Conservation (phyloP, 805 yeast species). For the Komagataella mondaviorum region DNA sequence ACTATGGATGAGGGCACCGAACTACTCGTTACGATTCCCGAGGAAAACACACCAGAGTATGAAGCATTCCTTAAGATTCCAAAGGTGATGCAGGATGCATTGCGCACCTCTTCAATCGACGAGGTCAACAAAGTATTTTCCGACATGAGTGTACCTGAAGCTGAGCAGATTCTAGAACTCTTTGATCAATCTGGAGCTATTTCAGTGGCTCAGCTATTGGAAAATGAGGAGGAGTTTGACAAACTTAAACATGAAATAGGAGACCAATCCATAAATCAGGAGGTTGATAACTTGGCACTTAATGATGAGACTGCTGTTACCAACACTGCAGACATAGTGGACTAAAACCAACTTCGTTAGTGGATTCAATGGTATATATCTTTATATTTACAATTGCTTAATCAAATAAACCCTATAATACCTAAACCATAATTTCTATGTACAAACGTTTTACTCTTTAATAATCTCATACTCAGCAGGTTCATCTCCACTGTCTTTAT, state of each 20-base stretch:
- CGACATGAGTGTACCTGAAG: conserved; percentile 56
- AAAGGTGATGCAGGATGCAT: conserved; percentile 55
- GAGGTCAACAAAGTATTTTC: conserved; percentile 77
- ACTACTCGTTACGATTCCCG: conserved; percentile 59
- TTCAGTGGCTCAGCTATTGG: conserved; percentile 65
- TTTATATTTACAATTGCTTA: not conserved
- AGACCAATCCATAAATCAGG: conserved; percentile 1
- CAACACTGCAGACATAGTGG: not conserved
- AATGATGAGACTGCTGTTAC: not conserved
- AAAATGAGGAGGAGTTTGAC: conserved; percentile 57
- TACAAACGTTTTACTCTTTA: not conserved
- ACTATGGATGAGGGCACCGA: conserved; percentile 77
- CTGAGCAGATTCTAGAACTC: conserved; percentile 61
- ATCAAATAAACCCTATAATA: not conserved
- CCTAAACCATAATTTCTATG: not conserved
- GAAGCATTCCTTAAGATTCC: conserved; percentile 48
- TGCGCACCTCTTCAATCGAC: conserved; percentile 58
- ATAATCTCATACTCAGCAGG: not conserved
- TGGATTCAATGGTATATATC: no score
- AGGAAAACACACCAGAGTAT: conserved; percentile 34
- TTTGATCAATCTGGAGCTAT: conserved; percentile 76
- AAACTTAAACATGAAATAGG: conserved; percentile 35
- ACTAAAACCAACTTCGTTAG: not conserved
- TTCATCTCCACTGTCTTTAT: not conserved
- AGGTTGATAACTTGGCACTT: not conserved